A percentile compares a stretch with the other conserved stretches of the same genome.
Evolutionary conservation across 768 basidiomycete species (phyloP).

Genomic region (Termitomyces eurrhizus): DNA sequence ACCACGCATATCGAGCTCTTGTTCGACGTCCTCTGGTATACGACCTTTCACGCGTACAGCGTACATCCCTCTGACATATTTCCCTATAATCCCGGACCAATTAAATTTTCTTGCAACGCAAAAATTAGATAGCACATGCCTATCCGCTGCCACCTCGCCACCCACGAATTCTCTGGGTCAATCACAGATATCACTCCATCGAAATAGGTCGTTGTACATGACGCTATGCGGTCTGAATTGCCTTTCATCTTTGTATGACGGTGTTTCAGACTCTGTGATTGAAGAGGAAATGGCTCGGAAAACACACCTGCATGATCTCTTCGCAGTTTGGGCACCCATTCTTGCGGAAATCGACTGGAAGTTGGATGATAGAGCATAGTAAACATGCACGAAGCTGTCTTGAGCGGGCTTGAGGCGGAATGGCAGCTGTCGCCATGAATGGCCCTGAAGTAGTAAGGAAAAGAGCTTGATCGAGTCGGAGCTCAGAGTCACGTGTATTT

Average conservation of each 20-base stretch:
- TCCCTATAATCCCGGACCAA: constrained; percentile 48
- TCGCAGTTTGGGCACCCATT: constrained; percentile 97
- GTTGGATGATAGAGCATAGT: constrained; percentile 88
- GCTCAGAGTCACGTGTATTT: not conserved
- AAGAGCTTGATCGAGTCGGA: not conserved
- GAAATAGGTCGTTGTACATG: constrained; percentile 89
- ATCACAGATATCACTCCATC: constrained; percentile 90
- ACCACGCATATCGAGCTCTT: constrained; percentile 69
- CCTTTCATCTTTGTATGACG: constrained; percentile 69
- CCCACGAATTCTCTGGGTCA: constrained; percentile 88
- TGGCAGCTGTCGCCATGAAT: constrained; percentile 23
- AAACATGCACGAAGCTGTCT: constrained; percentile 87
- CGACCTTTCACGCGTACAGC: constrained; percentile 86
- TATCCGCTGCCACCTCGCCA: constrained; percentile 93
- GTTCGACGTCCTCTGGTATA: constrained; percentile 81
- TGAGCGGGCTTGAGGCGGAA: constrained; percentile 59
- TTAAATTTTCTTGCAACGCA: not conserved
- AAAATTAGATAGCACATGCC: constrained; percentile 59
- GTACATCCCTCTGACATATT: constrained; percentile 89
- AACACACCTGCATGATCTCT: constrained; percentile 81
- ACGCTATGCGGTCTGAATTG: constrained; percentile 73
- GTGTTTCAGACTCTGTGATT: not conserved
- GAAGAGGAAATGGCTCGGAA: not conserved
- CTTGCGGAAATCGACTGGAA: constrained; percentile 77
- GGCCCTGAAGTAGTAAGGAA: not conserved